Evolutionary conservation across 106 monocot genomes (phyloP), one percentile per base, ranked within the genome.

Genomic region (Acorus calamus): DNA sequence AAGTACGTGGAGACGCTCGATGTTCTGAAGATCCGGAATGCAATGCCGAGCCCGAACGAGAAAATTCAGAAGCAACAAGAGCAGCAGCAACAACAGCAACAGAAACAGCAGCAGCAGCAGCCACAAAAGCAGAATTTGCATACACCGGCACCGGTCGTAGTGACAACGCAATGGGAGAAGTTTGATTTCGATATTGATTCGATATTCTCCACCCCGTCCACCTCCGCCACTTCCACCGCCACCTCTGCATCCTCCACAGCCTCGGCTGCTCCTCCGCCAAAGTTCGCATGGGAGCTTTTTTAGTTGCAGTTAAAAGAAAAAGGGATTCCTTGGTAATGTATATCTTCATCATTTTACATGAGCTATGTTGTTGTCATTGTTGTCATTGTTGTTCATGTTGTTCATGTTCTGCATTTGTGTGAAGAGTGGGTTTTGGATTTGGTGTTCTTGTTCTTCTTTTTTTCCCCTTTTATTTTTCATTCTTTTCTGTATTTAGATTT

Each of bases 1-100:
- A 87, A 87, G 68, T 87, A 82, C 12, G 84, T 94, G 5, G 94
- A 90, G 69, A 76, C 62, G 46, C 84, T 94, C 0, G 94, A 94
- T 64, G 61, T 79, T 47, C 55, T 94, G 13, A 84, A 86, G 66
- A 42, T 78, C 43, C 87, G 91, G 76, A 90, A 85, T 49, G 54
- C 79, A 47, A 41, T 41, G 47, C 59, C 71, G 10, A 63, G 41
- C n/a, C 28, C 2, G 46, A 49, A 62, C 9, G 67, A 13, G 14
- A 12, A 62, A 49, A 7, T 5, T 5, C 71, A 49, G 61, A 61
- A 69, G n/a, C 61, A 51, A 41, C 57, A 48, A 41, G 57, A 66
- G 13, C 28, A 51, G 59, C 4, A 8, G 13, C 62, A 60, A 13
- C 11, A 3, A 4, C 55, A 50, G 3, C 63, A 52, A 47, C 65